These are phyloP conservation scores for Dendrocalamus latiflorus DNA, from an alignment of 202 grass and related monocot genomes.

Conservation along the genomic window DNA sequence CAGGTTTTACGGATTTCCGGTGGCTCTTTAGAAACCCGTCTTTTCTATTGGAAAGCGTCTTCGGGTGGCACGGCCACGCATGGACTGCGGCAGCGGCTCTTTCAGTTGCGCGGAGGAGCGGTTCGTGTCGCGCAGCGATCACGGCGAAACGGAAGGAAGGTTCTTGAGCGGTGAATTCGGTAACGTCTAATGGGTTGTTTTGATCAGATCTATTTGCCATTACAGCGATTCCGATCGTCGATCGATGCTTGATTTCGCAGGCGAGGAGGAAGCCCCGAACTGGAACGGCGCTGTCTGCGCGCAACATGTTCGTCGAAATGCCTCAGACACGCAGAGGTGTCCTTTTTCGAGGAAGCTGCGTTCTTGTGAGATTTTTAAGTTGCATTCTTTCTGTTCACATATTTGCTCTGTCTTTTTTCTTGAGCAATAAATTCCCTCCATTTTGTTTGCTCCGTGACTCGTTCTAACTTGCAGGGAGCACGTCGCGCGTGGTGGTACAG, in stretches of 20 bases:
- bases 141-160: not conserved
- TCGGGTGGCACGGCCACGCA: rapidly evolving
- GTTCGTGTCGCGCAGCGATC: not conserved
- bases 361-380: not conserved
- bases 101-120: not conserved
- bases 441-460: not conserved
- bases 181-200: not conserved
- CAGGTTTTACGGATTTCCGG: not conserved
- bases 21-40: not conserved
- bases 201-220: not conserved
- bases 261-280: not conserved
- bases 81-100: not conserved
- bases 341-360: not conserved
- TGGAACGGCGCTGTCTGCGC: not conserved
- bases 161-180: not conserved
- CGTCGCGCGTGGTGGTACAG: not conserved
- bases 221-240: not conserved
- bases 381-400: not conserved
- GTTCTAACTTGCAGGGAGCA: not conserved
- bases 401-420: not conserved
- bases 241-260: not conserved
- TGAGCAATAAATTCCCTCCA: not conserved
- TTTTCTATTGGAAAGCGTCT: not conserved
- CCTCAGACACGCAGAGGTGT: not conserved
- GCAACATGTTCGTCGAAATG: slow-evolving; percentile 5